These are phyloP conservation scores for Fraxinus quadrangulata DNA, from an alignment of 257 asterid genomes.

Conservation along the genomic window DNA sequence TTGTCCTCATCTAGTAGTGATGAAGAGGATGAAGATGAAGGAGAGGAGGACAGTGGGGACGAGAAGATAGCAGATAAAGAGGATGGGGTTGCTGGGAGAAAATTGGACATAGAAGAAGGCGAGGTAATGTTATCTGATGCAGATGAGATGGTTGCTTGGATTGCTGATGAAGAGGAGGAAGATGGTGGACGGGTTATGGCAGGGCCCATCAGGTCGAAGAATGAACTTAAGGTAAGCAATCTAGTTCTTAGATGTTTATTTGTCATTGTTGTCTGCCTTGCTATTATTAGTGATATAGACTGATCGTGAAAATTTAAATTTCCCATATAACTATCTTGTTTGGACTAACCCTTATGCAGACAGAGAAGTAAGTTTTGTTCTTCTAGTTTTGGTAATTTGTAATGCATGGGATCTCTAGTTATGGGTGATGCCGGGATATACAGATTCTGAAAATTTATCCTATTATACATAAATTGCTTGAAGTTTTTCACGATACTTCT, in stretches of 20 bases:
- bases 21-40: constrained; percentile 38
- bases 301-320: background rate
- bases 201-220: constrained; percentile 44
- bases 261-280: background rate
- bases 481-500: too few relatives aligned
- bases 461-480: too few relatives aligned
- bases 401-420: background rate
- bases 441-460: too few relatives aligned
- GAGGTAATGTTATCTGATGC: constrained; percentile 57
- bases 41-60: constrained; percentile 23
- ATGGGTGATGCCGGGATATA: too few relatives aligned
- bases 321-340: background rate
- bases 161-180: constrained; percentile 33
- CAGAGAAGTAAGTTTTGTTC: background rate
- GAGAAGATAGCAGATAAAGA: constrained; percentile 23
- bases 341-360: background rate
- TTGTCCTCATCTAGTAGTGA: constrained; percentile 45
- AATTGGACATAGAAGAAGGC: constrained; percentile 61
- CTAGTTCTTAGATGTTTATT: background rate
- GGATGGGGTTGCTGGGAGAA: constrained; percentile 6
- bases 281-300: background rate
- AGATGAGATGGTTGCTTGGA: constrained; percentile 47
- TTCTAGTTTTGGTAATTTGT: background rate
- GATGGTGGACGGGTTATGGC: constrained; percentile 24
- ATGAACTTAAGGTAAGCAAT: constrained; percentile 57